phyloP scores from a whole-genome alignment of 345 rosid species.

The Mallotus nudiflorus region DNA sequence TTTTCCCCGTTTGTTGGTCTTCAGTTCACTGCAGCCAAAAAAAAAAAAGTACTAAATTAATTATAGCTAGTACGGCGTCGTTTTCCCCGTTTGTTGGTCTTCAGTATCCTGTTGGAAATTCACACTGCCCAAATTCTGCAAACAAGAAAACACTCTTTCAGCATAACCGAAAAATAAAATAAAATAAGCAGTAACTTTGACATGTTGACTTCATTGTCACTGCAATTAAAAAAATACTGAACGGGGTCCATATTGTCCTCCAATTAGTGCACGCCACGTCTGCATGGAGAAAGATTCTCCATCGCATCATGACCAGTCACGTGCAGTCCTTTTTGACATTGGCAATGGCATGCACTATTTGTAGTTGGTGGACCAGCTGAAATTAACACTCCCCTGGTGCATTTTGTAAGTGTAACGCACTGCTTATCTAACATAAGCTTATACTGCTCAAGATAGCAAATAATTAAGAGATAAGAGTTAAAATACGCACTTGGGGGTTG shows the following conservation, averaged over 20 bases:
- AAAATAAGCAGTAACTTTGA: no score
- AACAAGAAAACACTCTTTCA: neutral
- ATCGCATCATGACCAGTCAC: constrained; percentile 3
- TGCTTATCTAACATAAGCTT: neutral
- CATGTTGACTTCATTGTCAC: no score
- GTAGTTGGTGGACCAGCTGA: no score
- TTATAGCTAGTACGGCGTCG: no score
- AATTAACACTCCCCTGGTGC: no score
- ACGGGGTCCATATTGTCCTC: no score
- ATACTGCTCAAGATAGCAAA: neutral
- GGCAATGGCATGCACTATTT: neutral
- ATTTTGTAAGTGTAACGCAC: no score
- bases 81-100: neutral
- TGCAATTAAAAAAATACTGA: no score
- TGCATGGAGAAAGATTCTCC: constrained; percentile 6
- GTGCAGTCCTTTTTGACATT: neutral
- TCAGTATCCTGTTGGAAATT: constrained; percentile 32
- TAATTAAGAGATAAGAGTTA: constrained; percentile 5
- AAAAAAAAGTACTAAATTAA: no score
- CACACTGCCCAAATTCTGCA: constrained; percentile 33
- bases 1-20: no score
- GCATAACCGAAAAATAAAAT: neutral
- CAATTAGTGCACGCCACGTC: constrained; percentile 18
- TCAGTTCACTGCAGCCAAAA: no score
- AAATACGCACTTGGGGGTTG: constrained; percentile 63